Evolutionary conservation across 2,329 filamentous ascomycete species (phyloP), one percentile per base, ranked within the genome.

Genomic region (Metarhizium anisopliae): DNA sequence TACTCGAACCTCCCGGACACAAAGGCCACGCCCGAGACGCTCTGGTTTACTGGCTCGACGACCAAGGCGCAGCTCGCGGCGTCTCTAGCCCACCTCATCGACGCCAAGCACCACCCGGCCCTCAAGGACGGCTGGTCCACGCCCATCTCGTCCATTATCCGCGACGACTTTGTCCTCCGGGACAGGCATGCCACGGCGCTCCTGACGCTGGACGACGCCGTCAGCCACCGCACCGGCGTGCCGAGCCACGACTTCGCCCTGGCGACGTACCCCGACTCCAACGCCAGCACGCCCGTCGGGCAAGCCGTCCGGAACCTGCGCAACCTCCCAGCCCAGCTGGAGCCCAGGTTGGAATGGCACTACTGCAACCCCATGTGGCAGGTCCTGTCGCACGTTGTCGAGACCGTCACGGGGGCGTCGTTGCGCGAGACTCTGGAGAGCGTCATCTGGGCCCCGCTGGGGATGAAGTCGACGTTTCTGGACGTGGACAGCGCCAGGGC

Each of bases 61-160:
- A 82, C 79, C 29, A 85, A 85, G 63, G 77, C 79, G 3, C 74
- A 80, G 52, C 77, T 75, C 0, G 74, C 77, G 2, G 78, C 79
- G 1, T 70, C 72, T 0, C 64, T 85, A 2, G 64, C 82, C 2
- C 74, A 77, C 1, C 63, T 81, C 6, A 73, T 83, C 11, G 69
- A 81, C 11, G 72, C 73, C 16, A 70, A 76, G 8, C 32, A 57
- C 36, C 58, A 64, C 47, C 56, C 64, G 2, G 53, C 51, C 1
- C 50, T 63, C 16, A 35, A 67, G 62, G 60, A 76, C 1, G 68
- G 74, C 42, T 83, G 78, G 77, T 63, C 68, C 4, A 76, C 77
- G 1, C 71, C 71, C 1, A 72, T 83, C 47, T 71, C 70, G 1
- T 64, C 66, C 11, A 63, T 83, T 1, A 69, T 83, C 4, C 71